A percentile compares a stretch with the other conserved stretches of the same genome.
These are phyloP conservation scores for Aspergillus hancockii DNA, from an alignment of 495 filamentous ascomycete genomes.

Conservation along the genomic window DNA sequence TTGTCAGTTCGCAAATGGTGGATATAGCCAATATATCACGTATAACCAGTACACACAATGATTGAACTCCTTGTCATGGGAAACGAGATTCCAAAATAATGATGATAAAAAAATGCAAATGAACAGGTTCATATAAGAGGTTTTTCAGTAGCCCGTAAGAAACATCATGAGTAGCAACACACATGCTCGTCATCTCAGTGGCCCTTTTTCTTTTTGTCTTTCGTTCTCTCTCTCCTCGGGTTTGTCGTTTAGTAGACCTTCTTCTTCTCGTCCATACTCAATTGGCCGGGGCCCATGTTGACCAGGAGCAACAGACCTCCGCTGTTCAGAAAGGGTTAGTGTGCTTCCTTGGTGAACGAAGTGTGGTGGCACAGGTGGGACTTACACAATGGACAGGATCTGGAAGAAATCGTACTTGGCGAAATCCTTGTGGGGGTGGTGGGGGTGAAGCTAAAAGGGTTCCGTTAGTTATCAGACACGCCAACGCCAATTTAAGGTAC, in stretches of 20 bases:
- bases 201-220: neutral
- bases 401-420: slow-evolving; percentile 99
- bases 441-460: slow-evolving; percentile 77
- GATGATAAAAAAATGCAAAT: neutral
- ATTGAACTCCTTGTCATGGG: neutral
- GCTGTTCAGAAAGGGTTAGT: slow-evolving; percentile 38
- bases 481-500: neutral
- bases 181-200: slow-evolving; percentile 5
- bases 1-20: neutral
- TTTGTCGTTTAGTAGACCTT: slow-evolving; percentile 80
- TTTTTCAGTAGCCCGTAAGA: slow-evolving; percentile 2
- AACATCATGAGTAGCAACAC: slow-evolving; percentile 2
- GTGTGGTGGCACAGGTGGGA: slow-evolving; percentile 12
- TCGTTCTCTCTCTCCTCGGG: neutral
- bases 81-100: neutral
- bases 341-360: neutral
- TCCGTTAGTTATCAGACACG: slow-evolving; percentile 21
- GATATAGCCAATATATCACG: neutral
- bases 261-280: slow-evolving; percentile 99
- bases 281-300: slow-evolving; percentile 96
- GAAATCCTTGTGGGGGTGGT: slow-evolving; percentile 99
- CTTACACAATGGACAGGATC: slow-evolving; percentile 95
- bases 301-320: slow-evolving; percentile 92
- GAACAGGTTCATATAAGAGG: neutral
- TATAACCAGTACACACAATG: neutral